phyloP scores from a whole-genome alignment of 495 filamentous ascomycete genomes.

The Aspergillus olivimuriae region DNA sequence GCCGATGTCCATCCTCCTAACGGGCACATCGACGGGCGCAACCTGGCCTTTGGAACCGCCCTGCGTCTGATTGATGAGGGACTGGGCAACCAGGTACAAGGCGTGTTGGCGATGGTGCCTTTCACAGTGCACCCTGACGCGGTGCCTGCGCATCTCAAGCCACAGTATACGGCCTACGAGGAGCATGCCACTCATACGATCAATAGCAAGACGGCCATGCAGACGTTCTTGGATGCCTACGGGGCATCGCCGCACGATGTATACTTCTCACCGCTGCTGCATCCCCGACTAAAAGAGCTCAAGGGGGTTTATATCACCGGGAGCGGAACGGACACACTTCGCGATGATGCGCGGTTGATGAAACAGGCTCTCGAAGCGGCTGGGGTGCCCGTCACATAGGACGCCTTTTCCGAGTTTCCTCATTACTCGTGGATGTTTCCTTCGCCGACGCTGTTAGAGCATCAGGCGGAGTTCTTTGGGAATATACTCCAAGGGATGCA shows the following conservation, averaged over 20 bases:
- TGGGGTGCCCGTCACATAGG: slow-evolving; percentile 2
- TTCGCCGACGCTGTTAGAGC: background rate
- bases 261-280: slow-evolving; percentile 4
- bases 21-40: slow-evolving; percentile 5
- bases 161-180: slow-evolving; percentile 1
- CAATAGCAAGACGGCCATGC: slow-evolving; percentile 2
- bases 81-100: slow-evolving; percentile 2
- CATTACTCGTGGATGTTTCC: slow-evolving; percentile 9
- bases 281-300: slow-evolving; percentile 3
- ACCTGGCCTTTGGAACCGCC: slow-evolving; percentile 8
- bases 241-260: background rate
- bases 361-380: slow-evolving; percentile 1
- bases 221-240: slow-evolving; percentile 1
- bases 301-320: slow-evolving; percentile 10
- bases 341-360: slow-evolving; percentile 10
- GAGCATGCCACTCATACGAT: slow-evolving; percentile 4
- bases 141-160: background rate
- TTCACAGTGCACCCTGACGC: slow-evolving; percentile 5
- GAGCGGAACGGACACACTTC: slow-evolving; percentile 4
- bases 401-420: slow-evolving; percentile 5
- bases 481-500: slow-evolving; percentile 2
- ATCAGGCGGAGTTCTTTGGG: background rate
- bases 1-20: background rate
- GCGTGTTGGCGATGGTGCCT: slow-evolving; percentile 5
- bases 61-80: slow-evolving; percentile 5